These are phyloP conservation scores for Coniosporium apollinis DNA, from an alignment of 495 filamentous ascomycete genomes.

Conservation along the genomic window DNA sequence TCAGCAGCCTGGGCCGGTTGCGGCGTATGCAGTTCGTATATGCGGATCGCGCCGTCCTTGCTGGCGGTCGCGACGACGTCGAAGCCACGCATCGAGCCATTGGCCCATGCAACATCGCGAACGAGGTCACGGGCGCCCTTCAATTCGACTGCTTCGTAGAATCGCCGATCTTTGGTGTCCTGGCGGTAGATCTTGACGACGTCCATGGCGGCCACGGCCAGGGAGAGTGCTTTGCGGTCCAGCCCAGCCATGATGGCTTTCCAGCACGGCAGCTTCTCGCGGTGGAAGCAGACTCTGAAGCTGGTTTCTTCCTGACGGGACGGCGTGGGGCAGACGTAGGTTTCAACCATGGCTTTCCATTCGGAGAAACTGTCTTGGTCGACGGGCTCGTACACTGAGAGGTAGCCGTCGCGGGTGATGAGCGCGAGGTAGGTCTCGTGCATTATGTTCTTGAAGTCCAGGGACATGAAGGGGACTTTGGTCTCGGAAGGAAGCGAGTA, in stretches of 20 bases:
- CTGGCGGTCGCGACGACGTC: constrained; percentile 85
- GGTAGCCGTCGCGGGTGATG: constrained; percentile 60
- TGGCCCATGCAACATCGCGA: constrained; percentile 86
- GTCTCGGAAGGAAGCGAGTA: constrained; percentile 38
- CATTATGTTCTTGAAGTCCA: constrained; percentile 62
- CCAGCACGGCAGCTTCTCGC: constrained; percentile 62
- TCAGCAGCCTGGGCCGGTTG: constrained; percentile 10
- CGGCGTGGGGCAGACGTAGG: constrained; percentile 40
- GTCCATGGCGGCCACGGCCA: constrained; percentile 76
- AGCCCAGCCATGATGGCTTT: constrained; percentile 60
- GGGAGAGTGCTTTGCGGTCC: constrained; percentile 48
- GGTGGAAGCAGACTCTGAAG: constrained; percentile 74
- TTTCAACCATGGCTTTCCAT: constrained; percentile 56
- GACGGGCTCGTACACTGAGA: constrained; percentile 72
- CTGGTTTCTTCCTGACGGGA: constrained; percentile 67
- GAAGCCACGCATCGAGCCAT: constrained; percentile 67
- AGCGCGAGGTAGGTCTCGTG: constrained; percentile 65
- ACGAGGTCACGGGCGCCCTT: constrained; percentile 54
- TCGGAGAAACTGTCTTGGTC: constrained; percentile 66
- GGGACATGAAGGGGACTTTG: constrained; percentile 51
- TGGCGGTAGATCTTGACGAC: constrained; percentile 66
- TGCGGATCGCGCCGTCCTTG: constrained; percentile 73
- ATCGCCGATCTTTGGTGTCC: constrained; percentile 38
- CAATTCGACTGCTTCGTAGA: constrained; percentile 68
- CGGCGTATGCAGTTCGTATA: constrained; percentile 63